Evolutionary conservation across 306 rosid species (phyloP).

Genomic region (Amphicarpaea edgeworthii): DNA sequence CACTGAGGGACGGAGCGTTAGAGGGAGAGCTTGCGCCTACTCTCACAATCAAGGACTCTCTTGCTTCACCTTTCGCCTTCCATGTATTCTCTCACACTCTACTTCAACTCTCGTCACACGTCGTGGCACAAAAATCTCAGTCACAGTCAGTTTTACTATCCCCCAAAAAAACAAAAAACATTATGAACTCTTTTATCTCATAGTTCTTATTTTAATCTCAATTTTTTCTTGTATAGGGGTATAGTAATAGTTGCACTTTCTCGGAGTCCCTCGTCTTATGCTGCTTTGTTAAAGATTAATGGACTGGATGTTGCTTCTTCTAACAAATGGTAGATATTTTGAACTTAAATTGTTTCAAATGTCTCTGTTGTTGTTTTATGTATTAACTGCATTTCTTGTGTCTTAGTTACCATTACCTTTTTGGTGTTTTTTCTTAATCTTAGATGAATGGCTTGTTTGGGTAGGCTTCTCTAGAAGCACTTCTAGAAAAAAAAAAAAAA

Average conservation of each 20-base stretch:
- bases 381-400: slow-evolving; percentile 28
- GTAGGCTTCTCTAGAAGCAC: too few species aligned
- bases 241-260: slow-evolving; percentile 75
- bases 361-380: background rate
- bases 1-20: slow-evolving; percentile 76
- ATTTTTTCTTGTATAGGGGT: slow-evolving; percentile 57
- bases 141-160: slow-evolving; percentile 64
- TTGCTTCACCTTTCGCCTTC: slow-evolving; percentile 69
- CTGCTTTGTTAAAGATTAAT: slow-evolving; percentile 59
- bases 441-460: too few species aligned
- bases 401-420: background rate
- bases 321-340: slow-evolving; percentile 58
- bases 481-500: too few species aligned
- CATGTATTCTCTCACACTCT: slow-evolving; percentile 69
- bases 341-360: background rate
- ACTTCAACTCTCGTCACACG: slow-evolving; percentile 63
- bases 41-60: slow-evolving; percentile 78
- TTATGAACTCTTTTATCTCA: background rate
- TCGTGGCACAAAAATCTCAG: slow-evolving; percentile 73
- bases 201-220: slow-evolving; percentile 4
- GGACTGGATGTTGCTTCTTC: slow-evolving; percentile 64
- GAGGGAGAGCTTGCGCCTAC: slow-evolving; percentile 91
- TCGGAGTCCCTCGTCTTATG: slow-evolving; percentile 73
- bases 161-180: background rate
- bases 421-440: background rate